phyloP scores from a whole-genome alignment of 2,329 filamentous ascomycete genomes.

The Raffaelea deltoideospora region DNA sequence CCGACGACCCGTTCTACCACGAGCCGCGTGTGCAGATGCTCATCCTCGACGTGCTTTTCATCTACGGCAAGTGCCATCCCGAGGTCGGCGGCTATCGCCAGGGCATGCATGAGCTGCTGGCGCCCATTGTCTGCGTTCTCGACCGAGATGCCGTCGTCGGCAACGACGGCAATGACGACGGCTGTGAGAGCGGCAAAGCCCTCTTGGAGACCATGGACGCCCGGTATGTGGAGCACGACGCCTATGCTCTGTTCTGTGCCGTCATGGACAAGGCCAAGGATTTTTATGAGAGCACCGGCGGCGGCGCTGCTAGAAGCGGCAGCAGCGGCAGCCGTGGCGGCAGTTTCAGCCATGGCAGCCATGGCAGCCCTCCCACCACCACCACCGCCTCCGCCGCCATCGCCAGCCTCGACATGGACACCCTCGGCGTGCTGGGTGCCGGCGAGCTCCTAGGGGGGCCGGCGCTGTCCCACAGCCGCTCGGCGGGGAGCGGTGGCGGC shows the following conservation, averaged over 20 bases:
- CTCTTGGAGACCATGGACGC: conserved; percentile 54
- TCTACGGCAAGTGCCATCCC: conserved; percentile 87
- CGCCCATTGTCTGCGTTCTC: conserved; percentile 74
- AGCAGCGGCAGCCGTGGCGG: not conserved
- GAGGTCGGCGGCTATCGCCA: conserved; percentile 83
- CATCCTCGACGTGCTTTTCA: conserved; percentile 78
- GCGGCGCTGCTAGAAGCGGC: conserved; percentile 7
- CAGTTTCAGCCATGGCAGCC: not conserved
- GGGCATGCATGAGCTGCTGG: conserved; percentile 94
- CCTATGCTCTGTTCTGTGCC: conserved; percentile 69
- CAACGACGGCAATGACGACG: conserved; percentile 10
- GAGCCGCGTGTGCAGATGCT: conserved; percentile 62
- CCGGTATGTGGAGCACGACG: conserved; percentile 72
- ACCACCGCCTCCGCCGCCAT: too few relatives aligned
- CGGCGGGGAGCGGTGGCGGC: too few relatives aligned
- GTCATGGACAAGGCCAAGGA: conserved; percentile 77
- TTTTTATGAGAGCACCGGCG: conserved; percentile 66
- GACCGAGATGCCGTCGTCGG: conserved; percentile 62
- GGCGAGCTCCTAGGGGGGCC: too few relatives aligned
- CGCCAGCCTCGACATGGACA: too few relatives aligned
- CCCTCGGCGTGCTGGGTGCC: too few relatives aligned
- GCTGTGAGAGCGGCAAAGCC: conserved; percentile 38
- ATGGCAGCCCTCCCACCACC: not conserved
- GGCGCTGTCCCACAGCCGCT: too few relatives aligned
- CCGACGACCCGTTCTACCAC: conserved; percentile 83